phyloP scores from a whole-genome alignment of 2,329 filamentous ascomycete species.

The Colletotrichum sp. region DNA sequence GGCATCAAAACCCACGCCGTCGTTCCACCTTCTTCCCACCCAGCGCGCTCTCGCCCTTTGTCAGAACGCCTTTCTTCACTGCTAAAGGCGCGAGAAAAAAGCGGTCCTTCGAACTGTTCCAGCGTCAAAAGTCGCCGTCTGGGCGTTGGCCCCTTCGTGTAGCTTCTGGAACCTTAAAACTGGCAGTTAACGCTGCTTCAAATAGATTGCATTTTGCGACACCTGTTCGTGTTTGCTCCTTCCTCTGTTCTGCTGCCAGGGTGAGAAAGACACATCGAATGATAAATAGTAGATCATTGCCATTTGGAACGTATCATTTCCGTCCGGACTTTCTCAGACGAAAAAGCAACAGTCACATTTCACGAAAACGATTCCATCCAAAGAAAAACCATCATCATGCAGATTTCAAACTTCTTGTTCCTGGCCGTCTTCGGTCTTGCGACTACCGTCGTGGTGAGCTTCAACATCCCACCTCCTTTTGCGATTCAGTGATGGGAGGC shows the following conservation, averaged over 20 bases:
- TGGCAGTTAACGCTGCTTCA: not conserved
- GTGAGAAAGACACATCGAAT: not conserved
- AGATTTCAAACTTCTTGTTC: not conserved
- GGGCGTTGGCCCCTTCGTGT: not conserved
- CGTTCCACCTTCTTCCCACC: not conserved
- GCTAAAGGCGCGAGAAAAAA: not conserved
- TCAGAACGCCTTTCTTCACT: not conserved
- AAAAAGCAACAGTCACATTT: not conserved
- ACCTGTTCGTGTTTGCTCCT: not conserved
- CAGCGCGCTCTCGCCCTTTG: not conserved
- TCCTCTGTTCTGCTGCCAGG: not conserved
- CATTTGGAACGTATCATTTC: not conserved
- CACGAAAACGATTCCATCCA: not conserved
- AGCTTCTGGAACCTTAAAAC: not conserved
- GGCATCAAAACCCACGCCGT: not conserved
- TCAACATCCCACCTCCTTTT: not conserved
- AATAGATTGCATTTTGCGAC: not conserved
- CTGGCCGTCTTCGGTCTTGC: not conserved
- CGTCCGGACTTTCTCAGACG: not conserved
- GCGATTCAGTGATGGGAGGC: not conserved
- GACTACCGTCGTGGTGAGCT: not conserved
- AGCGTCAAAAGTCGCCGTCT: not conserved
- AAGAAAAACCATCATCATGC: not conserved
- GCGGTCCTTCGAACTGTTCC: not conserved
- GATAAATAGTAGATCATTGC: not conserved